These are phyloP conservation scores for Primulina tabacum DNA, from an alignment of 257 asterid genomes.

Conservation along the genomic window DNA sequence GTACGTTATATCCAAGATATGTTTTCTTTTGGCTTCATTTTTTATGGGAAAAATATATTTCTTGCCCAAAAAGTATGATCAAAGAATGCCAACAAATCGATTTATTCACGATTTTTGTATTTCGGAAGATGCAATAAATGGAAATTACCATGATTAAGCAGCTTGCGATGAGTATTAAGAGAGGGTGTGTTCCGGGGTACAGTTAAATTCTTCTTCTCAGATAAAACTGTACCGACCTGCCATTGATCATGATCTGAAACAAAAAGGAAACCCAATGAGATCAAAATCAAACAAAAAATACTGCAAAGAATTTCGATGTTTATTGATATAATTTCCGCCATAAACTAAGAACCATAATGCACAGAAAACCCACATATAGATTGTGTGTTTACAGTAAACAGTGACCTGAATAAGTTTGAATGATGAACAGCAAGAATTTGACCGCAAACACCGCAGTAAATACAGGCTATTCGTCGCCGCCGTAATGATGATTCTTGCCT, in stretches of 20 bases:
- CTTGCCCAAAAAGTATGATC: background rate
- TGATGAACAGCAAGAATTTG: constrained; percentile 26
- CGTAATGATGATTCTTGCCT: constrained; percentile 20
- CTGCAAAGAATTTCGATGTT: background rate
- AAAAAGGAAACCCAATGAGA: constrained; percentile 2
- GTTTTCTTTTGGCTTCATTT: background rate
- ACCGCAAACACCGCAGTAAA: constrained; percentile 25
- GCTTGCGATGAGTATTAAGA: constrained; percentile 37
- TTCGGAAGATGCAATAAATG: background rate
- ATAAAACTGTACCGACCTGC: constrained; percentile 17
- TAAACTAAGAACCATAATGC: background rate
- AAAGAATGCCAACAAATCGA: background rate
- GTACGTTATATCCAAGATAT: constrained; percentile 29
- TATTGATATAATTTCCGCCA: background rate
- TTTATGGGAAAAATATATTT: background rate
- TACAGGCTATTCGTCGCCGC: constrained; percentile 25
- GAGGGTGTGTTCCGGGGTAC: constrained; percentile 10
- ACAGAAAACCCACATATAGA: background rate
- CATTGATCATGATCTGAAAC: constrained; percentile 24
- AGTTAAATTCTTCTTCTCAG: constrained; percentile 17
- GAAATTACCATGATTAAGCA: constrained; percentile 36
- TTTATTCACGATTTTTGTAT: background rate
- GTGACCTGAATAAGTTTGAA: constrained; percentile 37
- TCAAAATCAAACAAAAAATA: background rate
- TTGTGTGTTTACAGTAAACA: background rate